Evolutionary conservation across 2,329 filamentous ascomycete genomes (phyloP).

Genomic region (Aspergillus nomiae): DNA sequence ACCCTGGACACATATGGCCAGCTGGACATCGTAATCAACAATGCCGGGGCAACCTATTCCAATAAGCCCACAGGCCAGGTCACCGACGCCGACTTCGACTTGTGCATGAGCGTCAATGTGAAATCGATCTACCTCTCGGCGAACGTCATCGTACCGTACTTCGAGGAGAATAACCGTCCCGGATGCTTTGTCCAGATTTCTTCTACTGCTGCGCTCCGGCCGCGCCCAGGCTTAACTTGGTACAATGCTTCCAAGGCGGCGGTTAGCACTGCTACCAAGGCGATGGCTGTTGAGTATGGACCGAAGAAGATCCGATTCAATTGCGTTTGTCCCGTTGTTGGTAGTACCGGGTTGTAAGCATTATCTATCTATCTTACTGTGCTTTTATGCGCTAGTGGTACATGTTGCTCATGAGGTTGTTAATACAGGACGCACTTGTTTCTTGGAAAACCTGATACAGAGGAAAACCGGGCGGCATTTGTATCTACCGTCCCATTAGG

Average conservation of each 20-base stretch:
- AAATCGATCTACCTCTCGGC: slow-evolving; percentile 41
- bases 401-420: slow-evolving; percentile 24
- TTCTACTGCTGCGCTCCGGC: slow-evolving; percentile 40
- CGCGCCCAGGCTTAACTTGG: slow-evolving; percentile 43
- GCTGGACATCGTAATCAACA: slow-evolving; percentile 49
- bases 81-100: slow-evolving; percentile 43
- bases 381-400: background rate
- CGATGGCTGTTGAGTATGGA: slow-evolving; percentile 29
- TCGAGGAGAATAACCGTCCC: slow-evolving; percentile 35
- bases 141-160: slow-evolving; percentile 36
- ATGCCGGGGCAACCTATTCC: slow-evolving; percentile 42
- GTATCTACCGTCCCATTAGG: slow-evolving; percentile 40
- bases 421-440: slow-evolving; percentile 60
- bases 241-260: slow-evolving; percentile 46
- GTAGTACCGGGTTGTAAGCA: slow-evolving; percentile 26
- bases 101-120: slow-evolving; percentile 44
- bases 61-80: slow-evolving; percentile 42
- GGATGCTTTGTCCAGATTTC: slow-evolving; percentile 45
- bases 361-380: background rate
- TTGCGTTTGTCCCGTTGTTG: slow-evolving; percentile 27
- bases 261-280: slow-evolving; percentile 36
- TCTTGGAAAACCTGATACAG: slow-evolving; percentile 41
- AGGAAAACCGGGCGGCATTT: slow-evolving; percentile 41
- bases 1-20: slow-evolving; percentile 26
- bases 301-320: slow-evolving; percentile 28